Conservation (phyloP, 2,329 filamentous ascomycete species). For the Penicillium sp. region DNA sequence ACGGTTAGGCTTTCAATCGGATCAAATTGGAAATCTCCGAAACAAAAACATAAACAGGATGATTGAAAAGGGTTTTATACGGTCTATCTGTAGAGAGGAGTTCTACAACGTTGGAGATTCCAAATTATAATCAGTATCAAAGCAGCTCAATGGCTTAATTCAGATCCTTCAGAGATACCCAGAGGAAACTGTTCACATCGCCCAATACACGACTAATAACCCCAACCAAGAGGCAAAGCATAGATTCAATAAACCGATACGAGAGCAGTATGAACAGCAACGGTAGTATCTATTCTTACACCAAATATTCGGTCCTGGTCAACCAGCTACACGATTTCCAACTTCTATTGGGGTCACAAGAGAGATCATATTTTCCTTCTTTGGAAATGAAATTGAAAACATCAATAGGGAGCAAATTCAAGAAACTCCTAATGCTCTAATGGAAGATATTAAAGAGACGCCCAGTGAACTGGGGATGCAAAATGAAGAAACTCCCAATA, state of each 20-base stretch:
- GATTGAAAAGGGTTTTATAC: neutral
- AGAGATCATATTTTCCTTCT: constrained; percentile 6
- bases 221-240: neutral
- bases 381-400: neutral
- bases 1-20: neutral
- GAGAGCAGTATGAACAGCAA: neutral
- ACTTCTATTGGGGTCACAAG: constrained; percentile 4
- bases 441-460: too few species aligned
- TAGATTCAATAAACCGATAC: constrained; percentile 3
- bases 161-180: neutral
- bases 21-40: neutral
- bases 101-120: neutral
- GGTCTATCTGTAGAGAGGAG: neutral
- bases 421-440: neutral
- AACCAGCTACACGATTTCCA: neutral
- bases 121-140: neutral
- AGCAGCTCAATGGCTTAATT: neutral
- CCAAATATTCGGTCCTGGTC: neutral
- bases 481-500: too few species aligned
- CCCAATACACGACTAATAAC: neutral
- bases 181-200: neutral
- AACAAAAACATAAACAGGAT: neutral
- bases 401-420: neutral
- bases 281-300: neutral
- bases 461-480: too few species aligned